phyloP scores from a whole-genome alignment of 2,329 filamentous ascomycete species.

The Cladophialophora yegresii region DNA sequence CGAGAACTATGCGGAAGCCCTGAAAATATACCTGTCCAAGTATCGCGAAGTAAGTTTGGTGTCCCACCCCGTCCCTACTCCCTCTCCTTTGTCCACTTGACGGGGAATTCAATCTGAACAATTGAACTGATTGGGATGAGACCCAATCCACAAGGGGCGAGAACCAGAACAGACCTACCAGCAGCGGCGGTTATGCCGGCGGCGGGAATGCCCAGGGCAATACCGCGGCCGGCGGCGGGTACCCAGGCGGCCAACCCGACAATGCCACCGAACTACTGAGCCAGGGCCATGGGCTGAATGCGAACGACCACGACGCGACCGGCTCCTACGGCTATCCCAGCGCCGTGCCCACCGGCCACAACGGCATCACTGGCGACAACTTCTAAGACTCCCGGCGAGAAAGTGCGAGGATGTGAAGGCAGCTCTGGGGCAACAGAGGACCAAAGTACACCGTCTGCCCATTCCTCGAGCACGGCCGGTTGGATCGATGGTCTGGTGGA shows the following conservation, averaged over 20 bases:
- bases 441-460: slow-evolving; percentile 28
- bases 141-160: slow-evolving; percentile 75
- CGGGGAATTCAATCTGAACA: slow-evolving; percentile 52
- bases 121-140: slow-evolving; percentile 60
- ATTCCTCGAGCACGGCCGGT: slow-evolving; percentile 33
- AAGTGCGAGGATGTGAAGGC: slow-evolving; percentile 18
- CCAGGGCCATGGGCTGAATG: slow-evolving; percentile 45
- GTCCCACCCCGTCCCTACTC: slow-evolving; percentile 35
- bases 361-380: slow-evolving; percentile 49
- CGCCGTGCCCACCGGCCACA: slow-evolving; percentile 51
- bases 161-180: slow-evolving; percentile 60
- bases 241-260: slow-evolving; percentile 45
- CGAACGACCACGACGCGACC: slow-evolving; percentile 49
- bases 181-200: slow-evolving; percentile 47
- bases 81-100: slow-evolving; percentile 35
- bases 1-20: slow-evolving; percentile 95
- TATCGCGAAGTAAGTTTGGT: slow-evolving; percentile 84
- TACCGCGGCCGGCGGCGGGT: slow-evolving; percentile 40
- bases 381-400: slow-evolving; percentile 42
- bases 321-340: slow-evolving; percentile 50
- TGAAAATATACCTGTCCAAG: slow-evolving; percentile 97
- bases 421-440: slow-evolving; percentile 28
- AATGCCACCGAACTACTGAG: slow-evolving; percentile 50
- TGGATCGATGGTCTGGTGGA: slow-evolving; percentile 14
- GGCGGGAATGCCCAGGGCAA: slow-evolving; percentile 40